phyloP scores from a whole-genome alignment of 202 grass and related monocot species.

The Schoenoplectus tabernaemontani region DNA sequence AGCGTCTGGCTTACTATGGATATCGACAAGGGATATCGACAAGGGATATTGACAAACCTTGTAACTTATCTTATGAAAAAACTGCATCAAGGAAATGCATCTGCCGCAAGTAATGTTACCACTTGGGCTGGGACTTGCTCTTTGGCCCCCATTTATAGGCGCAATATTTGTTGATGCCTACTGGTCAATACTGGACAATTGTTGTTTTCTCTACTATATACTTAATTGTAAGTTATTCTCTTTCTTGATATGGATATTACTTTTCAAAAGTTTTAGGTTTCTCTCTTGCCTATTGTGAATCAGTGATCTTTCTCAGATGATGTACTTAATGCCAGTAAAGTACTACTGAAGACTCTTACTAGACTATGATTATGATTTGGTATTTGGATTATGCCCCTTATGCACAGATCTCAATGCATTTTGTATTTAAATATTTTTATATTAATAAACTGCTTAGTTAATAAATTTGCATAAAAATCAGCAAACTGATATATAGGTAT shows the following conservation, averaged over 20 bases:
- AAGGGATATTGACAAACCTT: slow-evolving; percentile 79
- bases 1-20: slow-evolving; percentile 75
- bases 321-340: neutral
- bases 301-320: neutral
- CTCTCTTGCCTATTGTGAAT: neutral
- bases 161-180: slow-evolving; percentile 84
- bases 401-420: neutral
- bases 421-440: neutral
- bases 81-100: slow-evolving; percentile 66
- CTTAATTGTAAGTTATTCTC: slow-evolving; percentile 58
- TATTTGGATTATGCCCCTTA: neutral
- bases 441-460: neutral
- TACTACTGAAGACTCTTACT: neutral
- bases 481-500: neutral
- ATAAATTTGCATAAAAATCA: neutral
- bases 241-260: neutral
- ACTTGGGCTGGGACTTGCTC: slow-evolving; percentile 87
- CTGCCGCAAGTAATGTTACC: slow-evolving; percentile 74
- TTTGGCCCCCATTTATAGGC: slow-evolving; percentile 67
- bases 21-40: no score
- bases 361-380: neutral
- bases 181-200: slow-evolving; percentile 85
- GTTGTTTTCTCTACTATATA: slow-evolving; percentile 74
- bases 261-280: neutral
- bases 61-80: slow-evolving; percentile 79